A percentile compares a stretch with the other conserved stretches of the same genome.
phyloP scores from a whole-genome alignment of 495 filamentous ascomycete species.

The Cryomyces minteri region DNA sequence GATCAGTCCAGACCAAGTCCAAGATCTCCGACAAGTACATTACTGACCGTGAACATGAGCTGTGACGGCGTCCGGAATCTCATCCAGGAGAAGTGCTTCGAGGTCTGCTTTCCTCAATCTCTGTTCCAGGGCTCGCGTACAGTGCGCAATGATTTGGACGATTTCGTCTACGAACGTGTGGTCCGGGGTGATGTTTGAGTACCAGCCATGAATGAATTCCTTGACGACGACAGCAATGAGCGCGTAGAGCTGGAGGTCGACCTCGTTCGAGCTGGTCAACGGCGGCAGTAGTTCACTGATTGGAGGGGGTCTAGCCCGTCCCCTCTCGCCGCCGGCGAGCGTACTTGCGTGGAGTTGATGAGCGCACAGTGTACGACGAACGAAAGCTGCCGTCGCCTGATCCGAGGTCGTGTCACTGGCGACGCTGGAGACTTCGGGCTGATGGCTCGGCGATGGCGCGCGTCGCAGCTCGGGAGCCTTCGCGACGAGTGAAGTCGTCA shows the following conservation, averaged over 20 bases:
- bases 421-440: no score
- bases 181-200: slow-evolving; percentile 78
- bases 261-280: slow-evolving; percentile 78
- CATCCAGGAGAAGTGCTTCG: slow-evolving; percentile 68
- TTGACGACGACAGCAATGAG: slow-evolving; percentile 72
- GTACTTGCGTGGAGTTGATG: slow-evolving; percentile 26
- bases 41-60: slow-evolving; percentile 60
- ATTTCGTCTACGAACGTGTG: slow-evolving; percentile 72
- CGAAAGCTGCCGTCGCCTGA: slow-evolving; percentile 36
- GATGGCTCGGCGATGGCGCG: no score
- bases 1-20: not conserved
- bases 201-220: slow-evolving; percentile 86
- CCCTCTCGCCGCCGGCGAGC: slow-evolving; percentile 11
- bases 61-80: slow-evolving; percentile 67
- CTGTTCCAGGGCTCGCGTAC: slow-evolving; percentile 71
- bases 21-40: not conserved
- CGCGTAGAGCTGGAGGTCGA: slow-evolving; percentile 84
- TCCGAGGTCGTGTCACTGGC: slow-evolving; percentile 19
- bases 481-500: no score
- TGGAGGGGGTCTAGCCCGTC: slow-evolving; percentile 27
- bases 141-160: slow-evolving; percentile 74
- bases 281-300: slow-evolving; percentile 74
- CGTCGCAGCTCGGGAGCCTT: no score
- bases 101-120: slow-evolving; percentile 66
- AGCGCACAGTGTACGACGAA: slow-evolving; percentile 45